A percentile compares a stretch with the other conserved stretches of the same genome.
Evolutionary conservation across 108 stramenopile genomes (phyloP).

Genomic region (Cyclotella cryptica): DNA sequence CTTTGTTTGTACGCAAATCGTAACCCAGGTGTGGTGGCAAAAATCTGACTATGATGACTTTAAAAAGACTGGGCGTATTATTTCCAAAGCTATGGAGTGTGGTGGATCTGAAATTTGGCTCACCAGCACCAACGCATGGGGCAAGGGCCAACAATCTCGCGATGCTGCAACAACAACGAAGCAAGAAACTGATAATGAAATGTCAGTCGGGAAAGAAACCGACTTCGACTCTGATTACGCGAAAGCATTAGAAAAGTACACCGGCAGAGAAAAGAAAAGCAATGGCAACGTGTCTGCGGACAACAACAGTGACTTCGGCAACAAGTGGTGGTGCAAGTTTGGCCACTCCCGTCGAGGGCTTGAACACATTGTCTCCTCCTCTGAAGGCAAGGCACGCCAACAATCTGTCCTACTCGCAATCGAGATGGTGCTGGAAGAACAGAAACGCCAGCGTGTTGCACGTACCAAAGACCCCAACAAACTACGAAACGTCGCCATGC

Average conservation of each 20-base stretch:
- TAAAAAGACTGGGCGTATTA: slow-evolving; percentile 88
- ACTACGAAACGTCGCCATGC: slow-evolving; percentile 69
- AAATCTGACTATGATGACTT: slow-evolving; percentile 85
- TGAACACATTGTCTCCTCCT: slow-evolving; percentile 84
- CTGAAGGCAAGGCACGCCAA: slow-evolving; percentile 84
- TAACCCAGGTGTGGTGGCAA: slow-evolving; percentile 81
- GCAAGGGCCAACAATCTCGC: slow-evolving; percentile 41
- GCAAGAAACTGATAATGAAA: background rate
- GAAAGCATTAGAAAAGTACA: slow-evolving; percentile 38
- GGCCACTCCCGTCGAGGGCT: slow-evolving; percentile 89
- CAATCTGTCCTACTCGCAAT: slow-evolving; percentile 71
- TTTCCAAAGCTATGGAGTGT: slow-evolving; percentile 86
- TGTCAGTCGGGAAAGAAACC: background rate
- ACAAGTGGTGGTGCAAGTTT: slow-evolving; percentile 89
- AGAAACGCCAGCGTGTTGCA: slow-evolving; percentile 68
- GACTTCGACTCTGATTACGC: slow-evolving; percentile 27
- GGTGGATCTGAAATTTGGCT: slow-evolving; percentile 91
- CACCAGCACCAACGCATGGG: slow-evolving; percentile 73
- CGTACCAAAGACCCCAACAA: slow-evolving; percentile 80
- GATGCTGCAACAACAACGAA: slow-evolving; percentile 8
- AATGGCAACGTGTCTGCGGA: background rate
- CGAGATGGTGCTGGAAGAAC: slow-evolving; percentile 75
- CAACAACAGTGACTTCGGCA: slow-evolving; percentile 22
- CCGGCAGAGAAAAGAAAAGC: slow-evolving; percentile 17
- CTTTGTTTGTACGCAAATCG: background rate